phyloP scores from a whole-genome alignment of 1,284 basidiomycete species.

The Apiotrichum brassicae region DNA sequence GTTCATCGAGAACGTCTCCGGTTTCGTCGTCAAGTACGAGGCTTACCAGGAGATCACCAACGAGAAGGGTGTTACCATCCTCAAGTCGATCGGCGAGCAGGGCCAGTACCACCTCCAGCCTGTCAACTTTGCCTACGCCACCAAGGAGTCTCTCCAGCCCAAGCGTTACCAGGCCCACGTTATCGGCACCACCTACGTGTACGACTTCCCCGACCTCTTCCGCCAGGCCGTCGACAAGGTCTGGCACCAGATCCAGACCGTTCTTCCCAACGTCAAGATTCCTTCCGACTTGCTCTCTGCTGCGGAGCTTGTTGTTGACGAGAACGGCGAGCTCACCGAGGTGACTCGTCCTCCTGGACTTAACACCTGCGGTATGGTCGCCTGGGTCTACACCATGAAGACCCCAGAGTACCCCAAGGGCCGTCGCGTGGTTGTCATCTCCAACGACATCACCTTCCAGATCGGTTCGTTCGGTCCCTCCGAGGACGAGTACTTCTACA shows the following conservation, averaged over 20 bases:
- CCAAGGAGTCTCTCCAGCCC: conserved; percentile 97
- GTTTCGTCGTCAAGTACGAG: conserved; percentile 97
- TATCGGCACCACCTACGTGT: conserved; percentile 95
- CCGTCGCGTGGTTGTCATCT: conserved; percentile 79
- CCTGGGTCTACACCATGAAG: conserved; percentile 87
- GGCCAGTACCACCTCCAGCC: conserved; percentile 90
- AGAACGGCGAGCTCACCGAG: conserved; percentile 81
- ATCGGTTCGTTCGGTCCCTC: conserved; percentile 95
- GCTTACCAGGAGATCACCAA: conserved; percentile 98
- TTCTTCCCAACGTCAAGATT: conserved; percentile 60
- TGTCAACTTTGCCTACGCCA: conserved; percentile 85
- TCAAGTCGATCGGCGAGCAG: conserved; percentile 87
- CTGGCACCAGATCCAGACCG: conserved; percentile 69
- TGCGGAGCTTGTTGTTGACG: conserved; percentile 87
- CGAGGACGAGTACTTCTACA: conserved; percentile 96
- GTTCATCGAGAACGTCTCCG: conserved; percentile 96
- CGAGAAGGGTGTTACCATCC: conserved; percentile 85
- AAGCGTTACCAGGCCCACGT: conserved; percentile 99
- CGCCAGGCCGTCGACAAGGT: conserved; percentile 91
- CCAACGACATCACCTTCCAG: conserved; percentile 98
- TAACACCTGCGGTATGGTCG: conserved; percentile 97
- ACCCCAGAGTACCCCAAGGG: conserved; percentile 93
- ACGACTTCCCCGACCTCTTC: conserved; percentile 99
- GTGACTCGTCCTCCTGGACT: conserved; percentile 87
- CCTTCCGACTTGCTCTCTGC: conserved; percentile 76